Conservation (phyloP, 164 flowering plant genomes). For the Vitis labrusca region DNA sequence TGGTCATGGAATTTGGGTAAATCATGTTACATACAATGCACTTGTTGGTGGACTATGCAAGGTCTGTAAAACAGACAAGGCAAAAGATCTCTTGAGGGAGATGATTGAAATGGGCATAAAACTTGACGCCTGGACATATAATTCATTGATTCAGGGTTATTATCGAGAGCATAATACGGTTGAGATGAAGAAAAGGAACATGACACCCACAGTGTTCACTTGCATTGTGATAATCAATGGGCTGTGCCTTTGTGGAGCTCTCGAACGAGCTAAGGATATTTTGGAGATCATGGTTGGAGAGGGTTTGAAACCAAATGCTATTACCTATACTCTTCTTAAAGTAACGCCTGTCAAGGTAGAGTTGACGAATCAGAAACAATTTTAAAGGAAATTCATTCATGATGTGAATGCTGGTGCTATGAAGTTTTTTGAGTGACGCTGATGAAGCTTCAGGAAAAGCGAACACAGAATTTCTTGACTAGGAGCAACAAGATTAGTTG, state of each 20-base stretch:
- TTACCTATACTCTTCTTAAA: neutral
- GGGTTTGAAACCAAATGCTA: constrained; percentile 13
- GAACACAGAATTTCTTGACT: no score
- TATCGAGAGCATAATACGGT: no score
- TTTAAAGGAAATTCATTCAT: no score
- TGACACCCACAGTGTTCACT: constrained; percentile 6
- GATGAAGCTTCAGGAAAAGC: no score
- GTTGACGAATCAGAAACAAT: no score
- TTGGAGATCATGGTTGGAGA: constrained; percentile 8
- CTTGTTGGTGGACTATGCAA: constrained; percentile 15
- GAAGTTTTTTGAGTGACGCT: no score
- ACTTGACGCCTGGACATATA: constrained; percentile 8
- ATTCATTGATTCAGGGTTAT: no score
- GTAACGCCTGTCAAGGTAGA: no score
- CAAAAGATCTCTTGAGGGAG: constrained; percentile 10
- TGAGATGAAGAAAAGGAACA: neutral
- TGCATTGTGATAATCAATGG: constrained; percentile 12
- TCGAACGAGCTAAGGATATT: constrained; percentile 6
- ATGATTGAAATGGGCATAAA: constrained; percentile 7
- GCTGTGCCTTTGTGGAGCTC: constrained; percentile 5
- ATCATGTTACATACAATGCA: constrained; percentile 11
- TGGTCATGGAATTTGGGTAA: constrained; percentile 2
- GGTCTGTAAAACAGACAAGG: constrained; percentile 14
- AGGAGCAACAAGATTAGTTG: no score
- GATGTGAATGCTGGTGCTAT: no score